phyloP scores from a whole-genome alignment of 257 asterid genomes.

The Solanum sejunctum region DNA sequence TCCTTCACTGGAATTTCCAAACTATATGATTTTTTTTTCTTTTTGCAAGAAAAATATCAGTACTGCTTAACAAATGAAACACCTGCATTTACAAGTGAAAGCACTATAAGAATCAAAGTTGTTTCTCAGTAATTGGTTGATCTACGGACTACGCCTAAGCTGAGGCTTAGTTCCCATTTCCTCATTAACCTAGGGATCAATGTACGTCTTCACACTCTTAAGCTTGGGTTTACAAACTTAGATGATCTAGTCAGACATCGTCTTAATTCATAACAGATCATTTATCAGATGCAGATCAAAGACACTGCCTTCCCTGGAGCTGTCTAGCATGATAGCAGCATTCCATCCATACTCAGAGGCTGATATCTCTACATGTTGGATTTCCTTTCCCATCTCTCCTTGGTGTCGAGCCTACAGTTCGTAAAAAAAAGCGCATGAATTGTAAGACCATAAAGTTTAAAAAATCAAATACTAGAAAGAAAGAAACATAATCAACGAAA shows the following conservation, averaged over 20 bases:
- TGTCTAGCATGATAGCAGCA: background rate
- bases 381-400: conserved; percentile 86
- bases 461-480: background rate
- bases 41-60: background rate
- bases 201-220: background rate
- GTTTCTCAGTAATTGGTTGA: background rate
- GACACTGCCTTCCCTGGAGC: background rate
- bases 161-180: background rate
- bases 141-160: background rate
- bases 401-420: conserved; percentile 53
- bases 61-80: background rate
- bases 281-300: background rate
- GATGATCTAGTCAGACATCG: background rate
- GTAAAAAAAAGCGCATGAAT: background rate
- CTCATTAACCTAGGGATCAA: background rate
- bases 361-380: conserved; percentile 56
- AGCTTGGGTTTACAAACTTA: background rate
- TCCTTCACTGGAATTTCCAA: background rate
- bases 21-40: no score
- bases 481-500: background rate
- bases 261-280: background rate
- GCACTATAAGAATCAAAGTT: background rate
- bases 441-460: background rate
- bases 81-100: background rate
- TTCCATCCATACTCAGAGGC: background rate